A percentile compares a stretch with the other conserved stretches of the same genome.
phyloP scores from a whole-genome alignment of 441 rosid species.

The Melastoma candidum region DNA sequence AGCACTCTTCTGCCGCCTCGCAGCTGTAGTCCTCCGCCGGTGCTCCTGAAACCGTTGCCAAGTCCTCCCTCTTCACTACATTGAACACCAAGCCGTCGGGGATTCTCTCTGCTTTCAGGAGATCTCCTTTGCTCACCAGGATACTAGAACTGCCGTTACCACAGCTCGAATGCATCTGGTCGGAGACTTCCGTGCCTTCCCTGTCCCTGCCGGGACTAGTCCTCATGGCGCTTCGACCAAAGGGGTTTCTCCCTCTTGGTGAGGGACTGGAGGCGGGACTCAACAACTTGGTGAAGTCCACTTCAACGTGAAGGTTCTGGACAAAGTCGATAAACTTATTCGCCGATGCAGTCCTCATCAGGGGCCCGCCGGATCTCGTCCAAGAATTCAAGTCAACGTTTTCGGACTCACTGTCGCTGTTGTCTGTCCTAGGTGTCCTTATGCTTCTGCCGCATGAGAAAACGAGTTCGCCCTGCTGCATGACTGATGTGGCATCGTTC shows the following conservation, averaged over 20 bases:
- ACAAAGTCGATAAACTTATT: slow-evolving; percentile 66
- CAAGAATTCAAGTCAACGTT: slow-evolving; percentile 60
- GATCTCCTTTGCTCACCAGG: slow-evolving; percentile 5
- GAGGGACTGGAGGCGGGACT: too few relatives aligned
- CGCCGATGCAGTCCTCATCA: slow-evolving; percentile 94
- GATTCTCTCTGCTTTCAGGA: slow-evolving; percentile 3
- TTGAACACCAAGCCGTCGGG: slow-evolving; percentile 8
- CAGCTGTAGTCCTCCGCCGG: neutral
- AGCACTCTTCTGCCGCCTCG: slow-evolving; percentile 4
- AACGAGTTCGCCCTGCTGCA: slow-evolving; percentile 42
- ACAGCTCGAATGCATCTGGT: too few relatives aligned
- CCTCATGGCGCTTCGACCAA: too few relatives aligned
- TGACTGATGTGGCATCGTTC: slow-evolving; percentile 33
- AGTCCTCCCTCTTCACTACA: slow-evolving; percentile 1
- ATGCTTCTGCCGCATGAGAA: slow-evolving; percentile 26
- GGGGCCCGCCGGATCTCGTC: slow-evolving; percentile 95
- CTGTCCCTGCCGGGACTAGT: too few relatives aligned
- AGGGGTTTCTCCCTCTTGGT: too few relatives aligned
- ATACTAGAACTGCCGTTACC: too few relatives aligned
- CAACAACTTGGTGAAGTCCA: slow-evolving; percentile 21
- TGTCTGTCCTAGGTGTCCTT: slow-evolving; percentile 35
- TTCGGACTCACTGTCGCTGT: slow-evolving; percentile 79
- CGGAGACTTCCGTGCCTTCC: too few relatives aligned
- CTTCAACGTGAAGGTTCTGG: slow-evolving; percentile 50
- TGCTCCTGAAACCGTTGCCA: neutral